phyloP scores from a whole-genome alignment of 768 basidiomycete species.

The Boletus subcaerulescens region DNA sequence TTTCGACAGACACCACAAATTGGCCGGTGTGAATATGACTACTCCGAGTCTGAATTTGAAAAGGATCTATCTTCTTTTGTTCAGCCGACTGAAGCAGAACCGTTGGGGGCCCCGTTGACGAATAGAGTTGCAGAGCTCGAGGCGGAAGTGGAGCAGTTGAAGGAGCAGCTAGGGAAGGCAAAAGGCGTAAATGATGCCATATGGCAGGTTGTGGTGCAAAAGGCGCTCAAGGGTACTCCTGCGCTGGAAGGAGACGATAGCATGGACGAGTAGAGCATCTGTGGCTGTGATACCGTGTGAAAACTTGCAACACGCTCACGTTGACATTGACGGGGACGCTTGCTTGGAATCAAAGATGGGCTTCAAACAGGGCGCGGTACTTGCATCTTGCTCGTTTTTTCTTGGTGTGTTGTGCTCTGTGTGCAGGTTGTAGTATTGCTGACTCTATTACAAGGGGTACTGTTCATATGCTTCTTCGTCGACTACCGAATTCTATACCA shows the following conservation, averaged over 20 bases:
- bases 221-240: slow-evolving; percentile 37
- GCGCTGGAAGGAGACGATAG: not conserved
- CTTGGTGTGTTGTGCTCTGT: slow-evolving; percentile 55
- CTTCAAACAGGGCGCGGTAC: slow-evolving; percentile 85
- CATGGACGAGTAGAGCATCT: slow-evolving; percentile 12
- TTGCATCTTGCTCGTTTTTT: slow-evolving; percentile 86
- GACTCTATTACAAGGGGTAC: slow-evolving; percentile 50
- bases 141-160: slow-evolving; percentile 62
- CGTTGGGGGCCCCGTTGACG: slow-evolving; percentile 40
- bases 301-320: not conserved
- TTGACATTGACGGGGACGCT: not conserved
- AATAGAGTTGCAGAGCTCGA: slow-evolving; percentile 67
- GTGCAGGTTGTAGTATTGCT: slow-evolving; percentile 13
- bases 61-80: slow-evolving; percentile 69
- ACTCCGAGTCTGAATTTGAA: slow-evolving; percentile 54
- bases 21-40: slow-evolving; percentile 31
- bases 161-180: slow-evolving; percentile 73
- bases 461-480: slow-evolving; percentile 83
- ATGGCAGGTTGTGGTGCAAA: slow-evolving; percentile 85
- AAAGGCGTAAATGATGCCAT: slow-evolving; percentile 91
- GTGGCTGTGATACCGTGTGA: slow-evolving; percentile 27
- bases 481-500: slow-evolving; percentile 84
- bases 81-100: slow-evolving; percentile 36
- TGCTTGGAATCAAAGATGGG: slow-evolving; percentile 52
- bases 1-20: slow-evolving; percentile 16